A percentile compares a stretch with the other conserved stretches of the same genome.
phyloP scores from a whole-genome alignment of 495 filamentous ascomycete species.

The Parmelia sp. region DNA sequence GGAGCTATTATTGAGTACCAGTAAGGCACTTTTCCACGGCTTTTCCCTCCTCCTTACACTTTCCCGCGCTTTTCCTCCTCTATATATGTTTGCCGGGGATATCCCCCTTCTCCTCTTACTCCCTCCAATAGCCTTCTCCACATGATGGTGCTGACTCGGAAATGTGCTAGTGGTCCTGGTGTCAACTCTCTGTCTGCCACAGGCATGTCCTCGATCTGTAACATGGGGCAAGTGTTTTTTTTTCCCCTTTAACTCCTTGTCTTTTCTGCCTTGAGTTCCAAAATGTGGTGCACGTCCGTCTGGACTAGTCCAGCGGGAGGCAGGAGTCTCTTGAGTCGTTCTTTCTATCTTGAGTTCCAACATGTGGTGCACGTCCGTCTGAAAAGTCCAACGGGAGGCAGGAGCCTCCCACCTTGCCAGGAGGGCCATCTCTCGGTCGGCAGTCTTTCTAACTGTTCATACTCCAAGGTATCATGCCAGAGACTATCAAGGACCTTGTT shows the following conservation, averaged over 20 bases:
- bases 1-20: conserved; percentile 95
- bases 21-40: not conserved
- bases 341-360: not conserved
- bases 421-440: not conserved
- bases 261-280: too few relatives aligned
- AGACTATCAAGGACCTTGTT: too few relatives aligned
- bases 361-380: not conserved
- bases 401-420: not conserved
- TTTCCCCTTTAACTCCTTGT: too few relatives aligned
- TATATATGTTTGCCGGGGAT: too few relatives aligned
- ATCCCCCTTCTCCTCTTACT: too few relatives aligned
- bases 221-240: too few relatives aligned
- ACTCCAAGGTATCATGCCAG: too few relatives aligned
- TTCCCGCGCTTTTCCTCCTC: not conserved
- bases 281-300: too few relatives aligned
- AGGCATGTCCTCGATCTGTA: conserved; percentile 46
- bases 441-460: not conserved
- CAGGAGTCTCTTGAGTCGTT: too few relatives aligned
- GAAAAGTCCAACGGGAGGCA: not conserved
- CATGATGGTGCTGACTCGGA: not conserved
- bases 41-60: too few relatives aligned
- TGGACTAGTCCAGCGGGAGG: too few relatives aligned
- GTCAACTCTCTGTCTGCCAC: conserved; percentile 62
- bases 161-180: conserved; percentile 56
- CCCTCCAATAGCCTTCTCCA: not conserved